Base-by-base conservation (phyloP, 768 basidiomycete species). In the Pleurotus ostreatus region DNA sequence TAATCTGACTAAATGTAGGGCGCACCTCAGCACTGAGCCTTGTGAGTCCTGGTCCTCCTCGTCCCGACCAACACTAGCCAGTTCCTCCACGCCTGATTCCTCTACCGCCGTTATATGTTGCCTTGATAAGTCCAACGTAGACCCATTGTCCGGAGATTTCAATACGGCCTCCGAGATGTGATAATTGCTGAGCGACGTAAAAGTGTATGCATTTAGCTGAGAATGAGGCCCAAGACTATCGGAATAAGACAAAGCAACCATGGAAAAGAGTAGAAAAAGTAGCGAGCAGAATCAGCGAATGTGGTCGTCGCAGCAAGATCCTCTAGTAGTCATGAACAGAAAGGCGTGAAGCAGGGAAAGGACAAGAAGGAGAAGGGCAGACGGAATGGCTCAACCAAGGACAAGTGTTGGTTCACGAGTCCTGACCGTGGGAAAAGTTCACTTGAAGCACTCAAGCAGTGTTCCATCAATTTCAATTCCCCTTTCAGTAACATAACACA, bases 71-170 rank as follows among this genome's bases (percentile, higher is more conserved):
- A 84, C 76, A 25, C 74, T 78, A 13, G 84, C 84, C n/a, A 98
- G 82, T 62, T 88, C 85, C 61, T 88, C 80, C 6, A 85, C 88
- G n/a, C 88, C 88, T 43, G 78, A 78, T 60, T 84, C 81, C 7
- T 85, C 85, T 41, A 98, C 80, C 58, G 92, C 86, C 8, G 85
- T 83, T 38, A 98, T 74, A 44, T 79, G 80, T 71, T 88, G 82
- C 70, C 92, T 88, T 58, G 89, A 84, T 48, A 98, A 80, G 66
- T 93, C 85, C 55, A 99, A 76, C 5, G 94, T 96, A 56, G 83
- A 83, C 6, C 94, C 93, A 53, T 78, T 73, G 73, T 98, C 94
- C 5, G 79, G 70, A 44, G 91, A 93, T 57, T 71, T 78, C 48
- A 74, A 68, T 18, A 89, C 67, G 22, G 89, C 91, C 39, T 90